Conservation (phyloP, 1,284 basidiomycete species). For the Inonotus hispidus region DNA sequence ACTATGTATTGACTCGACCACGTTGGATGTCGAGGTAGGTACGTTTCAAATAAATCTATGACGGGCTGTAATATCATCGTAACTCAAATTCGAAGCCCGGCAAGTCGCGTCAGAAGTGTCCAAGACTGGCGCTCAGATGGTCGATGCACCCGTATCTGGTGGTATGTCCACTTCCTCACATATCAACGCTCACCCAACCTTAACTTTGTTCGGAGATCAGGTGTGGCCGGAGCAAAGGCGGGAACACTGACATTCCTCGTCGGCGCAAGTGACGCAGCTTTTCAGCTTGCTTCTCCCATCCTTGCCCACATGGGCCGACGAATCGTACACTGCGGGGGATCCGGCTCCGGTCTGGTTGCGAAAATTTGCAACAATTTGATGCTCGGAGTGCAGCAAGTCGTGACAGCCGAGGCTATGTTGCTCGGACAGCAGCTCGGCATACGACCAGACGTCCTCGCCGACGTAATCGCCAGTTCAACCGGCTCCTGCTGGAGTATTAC, state of each 20-base stretch:
- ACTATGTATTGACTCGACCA: slow-evolving; percentile 84
- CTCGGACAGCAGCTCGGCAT: slow-evolving; percentile 75
- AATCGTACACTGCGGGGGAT: slow-evolving; percentile 81
- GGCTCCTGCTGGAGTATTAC: slow-evolving; percentile 81
- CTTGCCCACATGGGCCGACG: slow-evolving; percentile 76
- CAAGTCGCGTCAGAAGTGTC: slow-evolving; percentile 53
- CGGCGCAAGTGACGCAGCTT: slow-evolving; percentile 64
- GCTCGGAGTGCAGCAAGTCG: slow-evolving; percentile 73
- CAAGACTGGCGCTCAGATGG: slow-evolving; percentile 63
- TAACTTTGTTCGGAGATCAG: slow-evolving; percentile 30
- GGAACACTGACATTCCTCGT: slow-evolving; percentile 88
- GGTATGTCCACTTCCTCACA: slow-evolving; percentile 40
- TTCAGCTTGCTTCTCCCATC: slow-evolving; percentile 53
- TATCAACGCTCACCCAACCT: background rate
- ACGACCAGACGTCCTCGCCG: slow-evolving; percentile 66
- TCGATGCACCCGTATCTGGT: slow-evolving; percentile 90
- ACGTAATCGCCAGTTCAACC: slow-evolving; percentile 81
- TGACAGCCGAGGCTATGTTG: slow-evolving; percentile 80
- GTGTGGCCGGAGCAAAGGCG: slow-evolving; percentile 79
- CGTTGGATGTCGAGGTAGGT: slow-evolving; percentile 66
- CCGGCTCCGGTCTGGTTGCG: slow-evolving; percentile 79
- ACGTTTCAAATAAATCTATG: background rate
- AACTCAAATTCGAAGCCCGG: slow-evolving; percentile 36
- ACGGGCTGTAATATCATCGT: no score
- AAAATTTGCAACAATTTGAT: slow-evolving; percentile 88